Percentiles rank a stretch among this genome's conserved stretches.
These are phyloP conservation scores for Didymosphaeria variabile DNA, from an alignment of 2,329 filamentous ascomycete species.

Conservation along the genomic window DNA sequence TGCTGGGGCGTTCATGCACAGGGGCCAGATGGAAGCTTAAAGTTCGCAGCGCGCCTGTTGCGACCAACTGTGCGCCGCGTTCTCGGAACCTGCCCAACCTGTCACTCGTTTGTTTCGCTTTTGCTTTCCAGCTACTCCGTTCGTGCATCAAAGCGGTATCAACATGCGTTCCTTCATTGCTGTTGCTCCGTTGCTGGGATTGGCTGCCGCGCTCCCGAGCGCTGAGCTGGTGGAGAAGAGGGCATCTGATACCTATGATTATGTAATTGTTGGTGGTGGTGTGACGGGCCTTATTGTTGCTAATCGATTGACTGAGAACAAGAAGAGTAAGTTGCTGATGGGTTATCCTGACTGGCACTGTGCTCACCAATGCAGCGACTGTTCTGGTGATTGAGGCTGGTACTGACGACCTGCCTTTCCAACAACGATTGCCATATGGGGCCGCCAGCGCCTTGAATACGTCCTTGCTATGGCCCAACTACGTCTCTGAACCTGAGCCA, in stretches of 20 bases:
- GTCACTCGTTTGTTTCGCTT: conserved; percentile 9
- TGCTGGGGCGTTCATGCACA: background rate
- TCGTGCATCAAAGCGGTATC: conserved; percentile 10
- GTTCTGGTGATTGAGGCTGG: conserved; percentile 43
- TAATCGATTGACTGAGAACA: conserved; percentile 41
- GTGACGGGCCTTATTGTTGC: conserved; percentile 42
- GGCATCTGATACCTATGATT: conserved; percentile 32
- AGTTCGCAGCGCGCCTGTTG: conserved; percentile 8
- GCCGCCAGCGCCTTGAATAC: conserved; percentile 23
- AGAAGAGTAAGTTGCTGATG: conserved; percentile 18
- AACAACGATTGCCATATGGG: conserved; percentile 29
- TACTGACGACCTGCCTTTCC: conserved; percentile 31
- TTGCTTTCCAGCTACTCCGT: background rate
- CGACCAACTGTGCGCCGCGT: conserved; percentile 10
- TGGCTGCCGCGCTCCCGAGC: conserved; percentile 25
- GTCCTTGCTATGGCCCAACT: conserved; percentile 18
- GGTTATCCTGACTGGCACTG: conserved; percentile 21
- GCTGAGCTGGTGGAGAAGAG: conserved; percentile 2
- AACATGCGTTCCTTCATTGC: conserved; percentile 33
- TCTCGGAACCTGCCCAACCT: conserved; percentile 14
- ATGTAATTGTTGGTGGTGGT: conserved; percentile 44
- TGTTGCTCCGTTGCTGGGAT: conserved; percentile 25
- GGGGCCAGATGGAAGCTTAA: conserved; percentile 7
- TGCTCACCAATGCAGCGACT: conserved; percentile 24
- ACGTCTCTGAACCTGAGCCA: conserved; percentile 27